These are phyloP conservation scores for Asclepias syriaca DNA, from an alignment of 257 asterid species.

Conservation along the genomic window DNA sequence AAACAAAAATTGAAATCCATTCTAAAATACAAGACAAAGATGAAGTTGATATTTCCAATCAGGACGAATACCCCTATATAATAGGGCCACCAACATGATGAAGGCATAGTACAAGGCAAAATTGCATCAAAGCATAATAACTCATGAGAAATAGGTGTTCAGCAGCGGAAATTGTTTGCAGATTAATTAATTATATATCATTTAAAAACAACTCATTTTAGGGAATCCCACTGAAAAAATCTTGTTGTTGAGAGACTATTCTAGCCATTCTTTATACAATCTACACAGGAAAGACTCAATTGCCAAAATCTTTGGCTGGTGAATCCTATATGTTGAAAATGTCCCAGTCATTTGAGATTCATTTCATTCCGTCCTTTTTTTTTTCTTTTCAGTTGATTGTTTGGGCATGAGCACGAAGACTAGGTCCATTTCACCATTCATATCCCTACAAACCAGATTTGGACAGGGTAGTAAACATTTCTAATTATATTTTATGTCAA, in stretches of 20 bases:
- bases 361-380: background rate
- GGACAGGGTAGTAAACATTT: background rate
- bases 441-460: background rate
- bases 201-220: background rate
- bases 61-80: background rate
- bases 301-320: background rate
- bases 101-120: background rate
- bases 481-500: background rate
- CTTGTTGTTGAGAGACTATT: background rate
- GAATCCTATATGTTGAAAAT: background rate
- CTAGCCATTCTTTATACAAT: background rate
- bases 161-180: background rate
- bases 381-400: background rate
- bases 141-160: background rate
- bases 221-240: background rate
- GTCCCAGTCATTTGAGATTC: background rate
- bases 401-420: background rate
- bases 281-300: background rate
- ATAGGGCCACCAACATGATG: background rate
- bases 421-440: background rate
- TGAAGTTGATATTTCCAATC: background rate
- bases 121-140: background rate
- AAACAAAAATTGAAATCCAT: background rate
- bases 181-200: background rate
- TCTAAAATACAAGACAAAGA: background rate